Evolutionary conservation across 768 basidiomycete genomes (phyloP), one percentile per base, ranked within the genome.

Genomic region (Hydnomerulius pinastri): DNA sequence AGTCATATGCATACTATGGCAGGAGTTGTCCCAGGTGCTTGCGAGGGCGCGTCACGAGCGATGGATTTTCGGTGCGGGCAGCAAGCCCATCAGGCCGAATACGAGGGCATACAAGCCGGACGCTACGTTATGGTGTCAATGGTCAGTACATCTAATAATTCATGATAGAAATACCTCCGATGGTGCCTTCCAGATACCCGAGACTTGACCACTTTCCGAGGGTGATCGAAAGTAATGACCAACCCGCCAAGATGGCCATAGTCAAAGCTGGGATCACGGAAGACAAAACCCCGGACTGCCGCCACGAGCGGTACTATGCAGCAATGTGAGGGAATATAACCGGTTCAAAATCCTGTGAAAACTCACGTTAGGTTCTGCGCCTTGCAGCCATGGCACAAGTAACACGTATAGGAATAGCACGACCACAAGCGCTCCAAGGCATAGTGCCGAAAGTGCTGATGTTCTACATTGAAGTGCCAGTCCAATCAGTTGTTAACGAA

Each of bases 51-150:
- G 50, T 65, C 53, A 73, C 30, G 62, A 59, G 17, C 72, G 70
- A 74, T 78, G 73, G 45, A 78, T 70, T 65, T 73, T 79, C 11
- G 87, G 87, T 21, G 79, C 78, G 12, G 87, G 86, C 44, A 90
- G 70, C 18, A 91, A 73, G 3, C 87, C 89, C 49, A 91, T 77
- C 29, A 89, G 65, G n/a, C 89, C 89, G 60, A 91, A 87, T 17
- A 73, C 72, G 35, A 89, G 73, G 7, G 81, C 81, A 57, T 90
- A 91, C 39, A 88, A 64, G 9, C 83, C 85, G 10, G 81, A 82
- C 10, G 85, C 88, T 91, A 57, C 4, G 39, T 36, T 41, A 18
- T 17, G 12, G 32, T n/a, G 52, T 59, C 46, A 27, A 51, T 37
- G 33, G 23, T 11, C 24, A 36, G 47, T 25, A 20, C 10, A 27